Conservation (phyloP, 2,329 filamentous ascomycete species). For the Colletotrichum gloeosporioides region DNA sequence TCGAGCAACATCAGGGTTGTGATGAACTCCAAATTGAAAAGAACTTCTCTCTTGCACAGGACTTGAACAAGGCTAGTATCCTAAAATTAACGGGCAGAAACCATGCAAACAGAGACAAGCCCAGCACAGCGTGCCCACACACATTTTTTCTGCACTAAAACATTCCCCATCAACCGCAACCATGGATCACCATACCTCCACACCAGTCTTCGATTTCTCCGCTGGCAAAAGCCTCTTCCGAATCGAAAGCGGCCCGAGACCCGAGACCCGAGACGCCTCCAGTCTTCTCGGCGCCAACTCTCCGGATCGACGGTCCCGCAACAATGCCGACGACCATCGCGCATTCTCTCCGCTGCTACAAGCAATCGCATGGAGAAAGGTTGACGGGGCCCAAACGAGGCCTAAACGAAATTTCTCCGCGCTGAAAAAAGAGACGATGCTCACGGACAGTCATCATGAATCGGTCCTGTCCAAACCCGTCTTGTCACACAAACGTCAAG, state of each 20-base stretch:
- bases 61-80: neutral
- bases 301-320: neutral
- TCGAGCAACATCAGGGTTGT: neutral
- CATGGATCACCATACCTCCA: neutral
- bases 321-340: neutral
- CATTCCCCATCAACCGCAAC: neutral
- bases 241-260: neutral
- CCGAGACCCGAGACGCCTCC: neutral
- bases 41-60: neutral
- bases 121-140: neutral
- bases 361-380: too few relatives aligned
- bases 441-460: neutral
- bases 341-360: neutral
- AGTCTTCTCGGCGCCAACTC: neutral
- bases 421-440: neutral
- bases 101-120: neutral
- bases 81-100: neutral
- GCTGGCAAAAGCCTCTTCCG: neutral
- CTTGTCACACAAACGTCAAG: neutral
- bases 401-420: neutral
- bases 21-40: fast-evolving
- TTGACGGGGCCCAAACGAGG: too few relatives aligned
- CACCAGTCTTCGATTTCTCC: neutral
- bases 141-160: neutral
- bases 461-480: neutral